phyloP scores from a whole-genome alignment of 495 filamentous ascomycete genomes.

The Cairneyella variabilis region DNA sequence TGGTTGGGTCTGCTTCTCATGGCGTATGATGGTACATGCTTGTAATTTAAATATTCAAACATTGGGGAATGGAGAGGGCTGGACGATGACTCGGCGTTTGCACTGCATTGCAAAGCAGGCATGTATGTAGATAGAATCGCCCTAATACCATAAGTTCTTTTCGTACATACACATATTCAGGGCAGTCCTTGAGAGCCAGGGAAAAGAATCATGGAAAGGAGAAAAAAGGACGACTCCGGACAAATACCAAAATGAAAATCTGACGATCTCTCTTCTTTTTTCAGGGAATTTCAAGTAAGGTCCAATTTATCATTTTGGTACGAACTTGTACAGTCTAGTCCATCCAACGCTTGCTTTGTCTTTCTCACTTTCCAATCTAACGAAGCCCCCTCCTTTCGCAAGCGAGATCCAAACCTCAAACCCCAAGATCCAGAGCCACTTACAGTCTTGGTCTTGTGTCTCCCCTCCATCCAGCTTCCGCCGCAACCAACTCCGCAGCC shows the following conservation, averaged over 20 bases:
- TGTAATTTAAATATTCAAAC: constrained; percentile 1
- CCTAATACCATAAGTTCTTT: background rate
- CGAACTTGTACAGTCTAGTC: no score
- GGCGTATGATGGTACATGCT: constrained; percentile 7
- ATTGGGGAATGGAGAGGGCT: no score
- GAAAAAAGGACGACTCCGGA: background rate
- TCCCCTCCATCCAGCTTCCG: constrained; percentile 32
- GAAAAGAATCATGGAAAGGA: background rate
- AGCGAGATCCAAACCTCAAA: no score
- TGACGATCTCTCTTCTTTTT: no score
- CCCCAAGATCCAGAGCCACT: background rate
- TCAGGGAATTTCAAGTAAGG: no score
- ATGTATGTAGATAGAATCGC: constrained; percentile 12
- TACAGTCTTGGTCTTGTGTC: constrained; percentile 18
- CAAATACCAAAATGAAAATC: no score
- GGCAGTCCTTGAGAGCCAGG: background rate
- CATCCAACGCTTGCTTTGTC: no score
- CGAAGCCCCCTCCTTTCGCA: no score
- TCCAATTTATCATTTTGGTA: no score
- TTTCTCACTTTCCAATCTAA: no score
- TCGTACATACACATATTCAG: background rate
- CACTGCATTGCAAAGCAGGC: constrained; percentile 3
- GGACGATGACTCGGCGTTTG: no score
- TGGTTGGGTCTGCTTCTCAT: constrained; percentile 8
- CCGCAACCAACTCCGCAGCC: constrained; percentile 58